A percentile compares a stretch with the other conserved stretches of the same genome.
Evolutionary conservation across 2,329 filamentous ascomycete species (phyloP).

Genomic region (Metarhizium album): DNA sequence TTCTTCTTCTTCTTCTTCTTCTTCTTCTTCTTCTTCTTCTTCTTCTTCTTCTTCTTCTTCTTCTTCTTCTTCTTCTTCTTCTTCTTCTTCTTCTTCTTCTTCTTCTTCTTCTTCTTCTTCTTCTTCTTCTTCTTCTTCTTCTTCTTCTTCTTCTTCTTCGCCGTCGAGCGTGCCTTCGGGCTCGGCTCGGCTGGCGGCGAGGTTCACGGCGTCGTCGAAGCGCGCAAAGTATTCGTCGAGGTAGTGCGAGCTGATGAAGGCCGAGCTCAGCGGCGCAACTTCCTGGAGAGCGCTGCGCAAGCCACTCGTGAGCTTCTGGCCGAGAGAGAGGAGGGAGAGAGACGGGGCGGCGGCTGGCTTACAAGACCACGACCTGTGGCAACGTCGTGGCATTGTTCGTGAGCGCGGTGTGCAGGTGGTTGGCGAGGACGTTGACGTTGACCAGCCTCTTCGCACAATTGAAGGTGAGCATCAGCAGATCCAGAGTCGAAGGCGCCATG

Average conservation of each 20-base stretch:
- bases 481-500: constrained; percentile 41
- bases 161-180: constrained; percentile 9
- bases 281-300: constrained; percentile 70
- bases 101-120: no score
- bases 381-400: constrained; percentile 33
- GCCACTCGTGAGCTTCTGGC: neutral
- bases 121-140: no score
- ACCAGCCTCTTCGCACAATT: constrained; percentile 72
- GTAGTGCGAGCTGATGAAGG: constrained; percentile 77
- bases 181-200: constrained; percentile 43
- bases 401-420: constrained; percentile 55
- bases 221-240: constrained; percentile 64
- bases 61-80: no score
- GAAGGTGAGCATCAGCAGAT: constrained; percentile 74
- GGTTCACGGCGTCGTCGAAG: constrained; percentile 60
- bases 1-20: no score
- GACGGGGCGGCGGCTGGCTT: constrained; percentile 11
- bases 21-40: no score
- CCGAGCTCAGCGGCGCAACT: constrained; percentile 70
- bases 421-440: constrained; percentile 57
- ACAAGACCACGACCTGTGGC: constrained; percentile 48
- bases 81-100: no score
- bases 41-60: no score
- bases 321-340: neutral
- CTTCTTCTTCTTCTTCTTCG: no score